phyloP scores from a whole-genome alignment of 768 basidiomycete genomes.

The Rickenella mellea region DNA sequence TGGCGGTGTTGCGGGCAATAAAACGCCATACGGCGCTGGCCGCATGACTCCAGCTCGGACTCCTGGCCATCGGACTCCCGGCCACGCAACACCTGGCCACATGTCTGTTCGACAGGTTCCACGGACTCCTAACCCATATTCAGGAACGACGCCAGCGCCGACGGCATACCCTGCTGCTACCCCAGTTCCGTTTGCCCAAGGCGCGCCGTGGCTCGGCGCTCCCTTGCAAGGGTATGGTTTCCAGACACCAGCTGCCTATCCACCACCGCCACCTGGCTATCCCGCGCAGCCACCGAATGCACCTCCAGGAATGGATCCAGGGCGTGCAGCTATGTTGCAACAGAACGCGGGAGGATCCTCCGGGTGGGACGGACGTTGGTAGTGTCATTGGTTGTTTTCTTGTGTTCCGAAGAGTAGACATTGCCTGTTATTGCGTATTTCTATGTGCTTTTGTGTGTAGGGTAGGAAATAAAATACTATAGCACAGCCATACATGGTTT shows the following conservation, averaged over 20 bases:
- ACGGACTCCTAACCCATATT: conserved; percentile 78
- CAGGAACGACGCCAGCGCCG: conserved; percentile 26
- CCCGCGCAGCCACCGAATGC: conserved; percentile 31
- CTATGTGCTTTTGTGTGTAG: no score
- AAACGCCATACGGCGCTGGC: conserved; percentile 72
- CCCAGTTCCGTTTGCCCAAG: conserved; percentile 29
- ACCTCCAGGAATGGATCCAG: conserved; percentile 58
- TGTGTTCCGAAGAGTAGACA: no score
- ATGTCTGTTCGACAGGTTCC: conserved; percentile 61
- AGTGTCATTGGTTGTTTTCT: conserved; percentile 6
- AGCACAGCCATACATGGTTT: no score
- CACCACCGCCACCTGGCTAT: conserved; percentile 31
- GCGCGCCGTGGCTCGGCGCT: conserved; percentile 20
- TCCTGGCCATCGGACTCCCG: conserved; percentile 44
- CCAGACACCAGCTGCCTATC: conserved; percentile 26
- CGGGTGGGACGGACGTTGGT: conserved; percentile 23
- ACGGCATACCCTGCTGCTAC: conserved; percentile 1
- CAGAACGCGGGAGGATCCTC: conserved; percentile 36
- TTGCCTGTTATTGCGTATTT: no score
- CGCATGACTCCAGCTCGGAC: conserved; percentile 70
- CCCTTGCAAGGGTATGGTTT: conserved; percentile 25
- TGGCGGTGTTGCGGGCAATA: conserved; percentile 45
- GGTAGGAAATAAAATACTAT: no score
- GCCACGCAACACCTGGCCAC: conserved; percentile 61
- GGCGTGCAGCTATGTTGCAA: conserved; percentile 57